A percentile compares a stretch with the other conserved stretches of the same genome.
Conservation (phyloP, 306 rosid species). For the Cucurbita maxima region DNA sequence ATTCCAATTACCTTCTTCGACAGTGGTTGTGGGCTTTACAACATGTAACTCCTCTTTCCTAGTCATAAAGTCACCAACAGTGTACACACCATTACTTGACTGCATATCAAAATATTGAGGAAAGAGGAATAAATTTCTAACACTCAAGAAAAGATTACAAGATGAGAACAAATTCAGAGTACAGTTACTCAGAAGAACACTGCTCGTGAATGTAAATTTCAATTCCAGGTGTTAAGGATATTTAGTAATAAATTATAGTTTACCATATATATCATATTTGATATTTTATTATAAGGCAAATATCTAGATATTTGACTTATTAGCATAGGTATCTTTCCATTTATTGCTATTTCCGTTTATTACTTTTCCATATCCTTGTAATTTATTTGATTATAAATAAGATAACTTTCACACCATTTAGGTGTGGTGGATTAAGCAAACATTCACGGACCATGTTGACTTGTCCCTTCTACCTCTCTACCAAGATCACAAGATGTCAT, state of each 20-base stretch:
- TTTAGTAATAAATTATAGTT: too few relatives aligned
- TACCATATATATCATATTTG: too few relatives aligned
- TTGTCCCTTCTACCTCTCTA: neutral
- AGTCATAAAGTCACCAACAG: constrained; percentile 93
- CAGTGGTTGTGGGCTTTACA: constrained; percentile 78
- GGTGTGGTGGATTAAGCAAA: too few relatives aligned
- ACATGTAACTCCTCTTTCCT: constrained; percentile 52
- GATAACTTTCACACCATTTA: too few relatives aligned
- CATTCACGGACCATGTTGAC: neutral
- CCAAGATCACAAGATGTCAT: neutral
- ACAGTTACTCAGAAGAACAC: neutral
- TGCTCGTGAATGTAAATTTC: neutral
- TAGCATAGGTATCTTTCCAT: too few relatives aligned
- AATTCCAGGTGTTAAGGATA: too few relatives aligned
- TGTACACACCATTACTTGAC: constrained; percentile 52
- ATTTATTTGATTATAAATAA: too few relatives aligned
- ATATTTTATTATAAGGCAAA: too few relatives aligned
- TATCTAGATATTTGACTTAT: too few relatives aligned
- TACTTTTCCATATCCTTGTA: too few relatives aligned
- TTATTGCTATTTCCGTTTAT: too few relatives aligned
- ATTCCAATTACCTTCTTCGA: constrained; percentile 58
- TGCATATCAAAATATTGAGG: constrained; percentile 11
- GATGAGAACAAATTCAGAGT: neutral
- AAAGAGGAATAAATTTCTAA: neutral
- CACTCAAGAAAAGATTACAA: neutral